Conservation (phyloP, 1,284 basidiomycete species). For the Pascua guehoae region DNA sequence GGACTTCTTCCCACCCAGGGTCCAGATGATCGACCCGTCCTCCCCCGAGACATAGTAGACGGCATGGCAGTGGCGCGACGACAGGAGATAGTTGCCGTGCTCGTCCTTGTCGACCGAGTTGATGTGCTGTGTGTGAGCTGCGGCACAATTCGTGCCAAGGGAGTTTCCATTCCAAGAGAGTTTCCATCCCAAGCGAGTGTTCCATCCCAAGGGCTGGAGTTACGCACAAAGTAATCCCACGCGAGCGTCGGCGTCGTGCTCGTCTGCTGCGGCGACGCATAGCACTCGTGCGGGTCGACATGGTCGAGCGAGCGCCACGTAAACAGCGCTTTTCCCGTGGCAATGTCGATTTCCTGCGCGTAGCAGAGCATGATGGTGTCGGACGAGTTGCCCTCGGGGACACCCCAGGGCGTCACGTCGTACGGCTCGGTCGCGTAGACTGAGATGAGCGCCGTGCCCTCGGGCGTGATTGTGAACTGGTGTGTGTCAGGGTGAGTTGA, state of each 20-base stretch:
- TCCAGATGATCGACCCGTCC: constrained; percentile 36
- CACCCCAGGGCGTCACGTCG: constrained; percentile 24
- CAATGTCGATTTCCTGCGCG: constrained; percentile 41
- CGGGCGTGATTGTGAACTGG: constrained; percentile 33
- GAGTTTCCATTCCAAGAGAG: too few relatives aligned
- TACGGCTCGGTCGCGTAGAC: constrained; percentile 24
- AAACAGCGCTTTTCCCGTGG: constrained; percentile 29
- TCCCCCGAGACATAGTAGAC: constrained; percentile 34
- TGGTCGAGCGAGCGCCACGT: constrained; percentile 36
- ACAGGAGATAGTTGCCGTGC: constrained; percentile 41
- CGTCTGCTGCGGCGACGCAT: constrained; percentile 20
- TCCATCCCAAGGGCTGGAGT: too few relatives aligned
- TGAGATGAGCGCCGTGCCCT: constrained; percentile 35
- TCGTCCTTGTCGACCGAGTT: constrained; percentile 39
- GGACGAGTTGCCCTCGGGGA: constrained; percentile 18
- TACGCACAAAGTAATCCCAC: constrained; percentile 29
- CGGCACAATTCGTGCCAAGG: too few relatives aligned
- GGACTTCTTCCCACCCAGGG: constrained; percentile 31
- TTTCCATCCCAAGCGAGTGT: too few relatives aligned
- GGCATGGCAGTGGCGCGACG: constrained; percentile 34
- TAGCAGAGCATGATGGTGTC: constrained; percentile 29
- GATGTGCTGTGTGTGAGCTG: constrained; percentile 25
- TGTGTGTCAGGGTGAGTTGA: background rate
- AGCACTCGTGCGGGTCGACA: constrained; percentile 25
- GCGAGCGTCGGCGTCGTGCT: constrained; percentile 8